phyloP scores from a whole-genome alignment of 345 rosid genomes.

The Lumnitzera littorea region DNA sequence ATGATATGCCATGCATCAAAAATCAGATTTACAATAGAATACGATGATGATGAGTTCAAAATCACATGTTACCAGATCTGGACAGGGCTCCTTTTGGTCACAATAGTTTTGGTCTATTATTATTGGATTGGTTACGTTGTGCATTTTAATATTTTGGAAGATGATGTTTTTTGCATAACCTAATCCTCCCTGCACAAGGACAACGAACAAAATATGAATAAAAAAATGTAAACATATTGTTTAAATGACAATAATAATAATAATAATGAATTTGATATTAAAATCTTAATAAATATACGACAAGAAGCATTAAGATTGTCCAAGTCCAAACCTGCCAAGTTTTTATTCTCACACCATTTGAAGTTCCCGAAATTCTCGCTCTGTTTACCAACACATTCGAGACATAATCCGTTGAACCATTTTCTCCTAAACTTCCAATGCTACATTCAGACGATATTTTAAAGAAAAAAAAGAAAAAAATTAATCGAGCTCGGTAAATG shows the following conservation, averaged over 20 bases:
- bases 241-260: background rate
- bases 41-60: no score
- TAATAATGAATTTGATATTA: background rate
- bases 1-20: no score
- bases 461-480: background rate
- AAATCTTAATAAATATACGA: background rate
- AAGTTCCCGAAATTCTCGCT: constrained; percentile 56
- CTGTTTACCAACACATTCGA: constrained; percentile 61
- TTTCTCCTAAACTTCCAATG: constrained; percentile 72
- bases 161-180: constrained; percentile 69
- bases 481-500: background rate
- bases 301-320: background rate
- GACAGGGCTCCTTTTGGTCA: constrained; percentile 63
- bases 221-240: background rate
- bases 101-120: constrained; percentile 82
- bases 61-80: constrained; percentile 33
- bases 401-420: constrained; percentile 45
- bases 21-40: no score
- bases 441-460: constrained; percentile 21
- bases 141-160: constrained; percentile 65
- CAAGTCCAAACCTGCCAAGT: constrained; percentile 59
- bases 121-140: constrained; percentile 69
- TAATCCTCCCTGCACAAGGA: constrained; percentile 65
- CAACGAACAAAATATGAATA: background rate
- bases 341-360: constrained; percentile 85